phyloP scores from a whole-genome alignment of 768 basidiomycete species.

The Tricholoma bakamatsutake region DNA sequence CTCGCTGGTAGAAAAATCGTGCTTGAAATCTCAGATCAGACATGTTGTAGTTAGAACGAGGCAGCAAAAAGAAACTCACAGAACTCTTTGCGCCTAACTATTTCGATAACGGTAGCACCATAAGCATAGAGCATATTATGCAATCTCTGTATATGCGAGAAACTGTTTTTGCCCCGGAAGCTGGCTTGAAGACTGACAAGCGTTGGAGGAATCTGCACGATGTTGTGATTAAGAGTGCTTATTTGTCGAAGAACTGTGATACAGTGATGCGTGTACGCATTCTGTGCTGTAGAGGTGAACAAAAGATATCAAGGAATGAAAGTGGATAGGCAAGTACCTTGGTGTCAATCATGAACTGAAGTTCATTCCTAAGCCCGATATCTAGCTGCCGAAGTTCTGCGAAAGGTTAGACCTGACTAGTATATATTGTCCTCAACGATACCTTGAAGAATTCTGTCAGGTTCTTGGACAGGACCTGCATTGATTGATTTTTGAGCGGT shows the following conservation, averaged over 20 bases:
- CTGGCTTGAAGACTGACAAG: conserved; percentile 63
- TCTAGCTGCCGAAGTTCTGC: conserved; percentile 64
- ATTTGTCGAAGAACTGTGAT: conserved; percentile 68
- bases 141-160: conserved; percentile 85
- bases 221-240: conserved; percentile 73
- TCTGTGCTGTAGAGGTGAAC: conserved; percentile 40
- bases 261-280: conserved; percentile 63
- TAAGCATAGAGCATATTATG: conserved; percentile 92
- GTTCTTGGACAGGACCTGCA: conserved; percentile 40
- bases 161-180: conserved; percentile 73
- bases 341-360: conserved; percentile 47
- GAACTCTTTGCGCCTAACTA: conserved; percentile 88
- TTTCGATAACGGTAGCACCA: conserved; percentile 84
- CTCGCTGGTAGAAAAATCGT: conserved; percentile 75
- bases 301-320: conserved; percentile 4
- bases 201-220: conserved; percentile 65
- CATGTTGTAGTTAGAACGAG: neutral
- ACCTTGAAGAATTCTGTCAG: conserved; percentile 53
- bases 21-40: conserved; percentile 33
- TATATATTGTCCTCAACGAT: neutral
- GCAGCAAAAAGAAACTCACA: conserved; percentile 36
- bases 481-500: neutral
- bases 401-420: neutral
- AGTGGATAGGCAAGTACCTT: conserved; percentile 35
- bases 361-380: conserved; percentile 51